phyloP scores from a whole-genome alignment of 345 rosid genomes.

The Balakata baccata region DNA sequence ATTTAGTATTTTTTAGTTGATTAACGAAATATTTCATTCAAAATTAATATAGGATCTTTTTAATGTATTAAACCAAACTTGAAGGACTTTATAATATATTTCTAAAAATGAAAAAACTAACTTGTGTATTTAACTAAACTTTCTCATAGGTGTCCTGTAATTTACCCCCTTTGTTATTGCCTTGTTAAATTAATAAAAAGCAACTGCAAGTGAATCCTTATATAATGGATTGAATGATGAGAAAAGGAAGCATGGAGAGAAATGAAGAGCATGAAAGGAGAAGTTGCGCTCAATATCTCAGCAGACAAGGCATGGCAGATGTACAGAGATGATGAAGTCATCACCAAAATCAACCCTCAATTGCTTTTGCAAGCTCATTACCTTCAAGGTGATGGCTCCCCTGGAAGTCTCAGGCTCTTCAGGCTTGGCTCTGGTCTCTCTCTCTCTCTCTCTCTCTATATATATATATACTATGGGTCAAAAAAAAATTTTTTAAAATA shows the following conservation, averaged over 20 bases:
- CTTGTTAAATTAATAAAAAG: too few relatives aligned
- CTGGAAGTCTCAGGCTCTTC: slow-evolving; percentile 43
- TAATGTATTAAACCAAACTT: too few relatives aligned
- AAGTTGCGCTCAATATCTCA: slow-evolving; percentile 36
- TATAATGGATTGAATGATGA: not conserved
- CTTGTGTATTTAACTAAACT: too few relatives aligned
- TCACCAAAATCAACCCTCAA: slow-evolving; percentile 42
- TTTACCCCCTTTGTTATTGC: too few relatives aligned
- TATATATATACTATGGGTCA: too few relatives aligned
- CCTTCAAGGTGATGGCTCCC: slow-evolving; percentile 39
- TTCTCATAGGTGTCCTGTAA: too few relatives aligned
- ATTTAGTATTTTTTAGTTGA: too few relatives aligned
- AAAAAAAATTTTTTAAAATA: too few relatives aligned
- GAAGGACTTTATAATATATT: too few relatives aligned
- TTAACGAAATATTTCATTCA: too few relatives aligned
- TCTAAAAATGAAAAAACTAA: too few relatives aligned
- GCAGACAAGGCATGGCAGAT: slow-evolving; percentile 46
- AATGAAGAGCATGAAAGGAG: slow-evolving; percentile 39
- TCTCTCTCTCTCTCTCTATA: not conserved
- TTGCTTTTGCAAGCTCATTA: slow-evolving; percentile 37
- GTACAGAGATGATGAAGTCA: slow-evolving; percentile 37
- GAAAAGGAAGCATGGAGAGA: not conserved
- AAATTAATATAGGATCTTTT: too few relatives aligned
- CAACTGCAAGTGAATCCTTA: not conserved
- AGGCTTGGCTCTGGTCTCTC: slow-evolving; percentile 46